Conservation (phyloP, 306 rosid genomes). For the Pyrus pyrifolia region DNA sequence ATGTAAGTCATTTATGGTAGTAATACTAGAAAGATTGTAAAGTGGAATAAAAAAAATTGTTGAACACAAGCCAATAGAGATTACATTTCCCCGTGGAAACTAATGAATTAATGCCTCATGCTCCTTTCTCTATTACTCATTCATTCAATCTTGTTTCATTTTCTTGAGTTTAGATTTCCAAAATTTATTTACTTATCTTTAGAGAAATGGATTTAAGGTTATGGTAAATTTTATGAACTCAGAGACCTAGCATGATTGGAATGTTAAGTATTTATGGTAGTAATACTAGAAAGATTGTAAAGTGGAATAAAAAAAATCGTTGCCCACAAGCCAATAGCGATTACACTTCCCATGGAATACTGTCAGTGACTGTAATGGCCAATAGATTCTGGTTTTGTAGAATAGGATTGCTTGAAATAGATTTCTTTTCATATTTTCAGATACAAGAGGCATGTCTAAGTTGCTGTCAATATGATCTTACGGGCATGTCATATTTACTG, state of each 20-base stretch:
- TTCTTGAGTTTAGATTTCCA: not conserved
- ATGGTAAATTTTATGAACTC: not conserved
- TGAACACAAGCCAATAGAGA: not conserved
- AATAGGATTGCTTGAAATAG: not conserved
- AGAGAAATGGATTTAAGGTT: not conserved
- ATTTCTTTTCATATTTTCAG: not conserved
- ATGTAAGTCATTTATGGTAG: constrained; percentile 60
- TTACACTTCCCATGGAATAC: not conserved
- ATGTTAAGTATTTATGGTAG: constrained; percentile 57
- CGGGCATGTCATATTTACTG: not conserved
- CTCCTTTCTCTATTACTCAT: not conserved
- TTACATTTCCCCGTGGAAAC: not conserved
- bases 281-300: not conserved
- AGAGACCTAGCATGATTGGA: constrained; percentile 93
- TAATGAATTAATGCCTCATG: not conserved
- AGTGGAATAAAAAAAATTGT: not conserved
- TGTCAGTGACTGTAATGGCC: not conserved
- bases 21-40: not conserved
- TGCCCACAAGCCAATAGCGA: not conserved
- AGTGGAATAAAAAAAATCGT: not conserved
- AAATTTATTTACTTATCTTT: not conserved
- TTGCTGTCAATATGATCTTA: not conserved
- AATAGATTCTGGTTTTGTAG: not conserved
- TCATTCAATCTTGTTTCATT: not conserved
- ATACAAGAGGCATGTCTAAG: not conserved